Evolutionary conservation across 331 rosid species (phyloP), one percentile per base, ranked within the genome.

Genomic region (Malus hybrid): DNA sequence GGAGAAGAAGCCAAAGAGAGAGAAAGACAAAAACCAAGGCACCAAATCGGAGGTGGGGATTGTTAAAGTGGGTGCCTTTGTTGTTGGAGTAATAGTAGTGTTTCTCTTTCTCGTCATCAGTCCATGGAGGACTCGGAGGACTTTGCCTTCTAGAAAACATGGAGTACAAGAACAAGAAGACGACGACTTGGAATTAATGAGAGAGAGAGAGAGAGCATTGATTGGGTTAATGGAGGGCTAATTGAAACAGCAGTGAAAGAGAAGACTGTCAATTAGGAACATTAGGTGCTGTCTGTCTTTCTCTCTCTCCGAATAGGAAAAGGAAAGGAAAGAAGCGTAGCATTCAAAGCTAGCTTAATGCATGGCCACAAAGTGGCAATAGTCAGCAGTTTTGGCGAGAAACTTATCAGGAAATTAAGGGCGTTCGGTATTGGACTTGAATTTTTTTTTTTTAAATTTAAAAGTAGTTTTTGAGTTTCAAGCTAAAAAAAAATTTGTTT

Each of bases 111-210:
- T 74, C 76, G 44, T 79, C 68, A 55, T 83, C 81, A 66, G 75
- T 20, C 82, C 71, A 61, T 77, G 83, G 81, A 16, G 63, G 22
- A 60, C 74, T 66, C 7, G 76, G 65, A 48, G 90, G 67, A 9
- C 87, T 50, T 79, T 82, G 85, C 74, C 87, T 93, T 80, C 93
- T 75, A 79, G 76, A 81, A 67, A 87, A 81, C 95, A 93, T 87
- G 44, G 33, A 12, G 44, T 48, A 20, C 6, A 29, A 24, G 64
- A 11, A 20, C 19, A 31, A n/a, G 78, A 60, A 24, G 13, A 22
- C 24, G 71, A 18, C n/a, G 6, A 13, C 10, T 19, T 36, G 20
- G 14, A 2, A 10, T 11, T 59, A 14, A 18, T 1, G 11, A n/a
- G 20, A 6, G 73, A 69, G 61, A 69, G 14, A 6, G 59, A 18